Evolutionary conservation across 108 stramenopile species (phyloP), one percentile per base, ranked within the genome.

Genomic region (Bacterosira constricta): DNA sequence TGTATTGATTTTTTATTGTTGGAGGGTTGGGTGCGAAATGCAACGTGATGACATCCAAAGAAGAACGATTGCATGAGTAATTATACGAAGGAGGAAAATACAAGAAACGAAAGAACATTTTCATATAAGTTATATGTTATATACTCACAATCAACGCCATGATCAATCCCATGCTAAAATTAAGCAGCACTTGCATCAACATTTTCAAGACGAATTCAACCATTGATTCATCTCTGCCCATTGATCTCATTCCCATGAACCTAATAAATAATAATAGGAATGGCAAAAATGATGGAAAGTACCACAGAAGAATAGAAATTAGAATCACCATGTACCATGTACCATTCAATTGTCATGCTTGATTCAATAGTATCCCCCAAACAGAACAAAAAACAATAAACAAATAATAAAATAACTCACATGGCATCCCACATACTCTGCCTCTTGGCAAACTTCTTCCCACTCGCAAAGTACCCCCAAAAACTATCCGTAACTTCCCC

Each of bases 401-500:
- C n/a, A n/a, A n/a, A n/a, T n/a, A n/a, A n/a, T n/a, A 1, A n/a
- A 6, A 46, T 61, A 7, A 57, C 31, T 45, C 38, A 88, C 85
- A 96, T 79, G 53, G 87, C 87, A 78, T 96, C 95, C 90, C 91
- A 96, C 92, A 91, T 92, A 18, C 62, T 79, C 72, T 93, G 95
- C 36, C 95, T 79, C 65, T 91, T 93, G 34, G 94, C 94, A 80
- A 96, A 93, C 68, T 83, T 78, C 63, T 92, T 93, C 29, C 91
- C 94, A 3, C 55, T n/a, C 11, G 67, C n/a, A 58, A 93, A 92
- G 62, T 93, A 93, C 5, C 77, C 69, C 94, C 94, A 96, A 72
- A 96, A 96, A 25, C 73, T 74, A 75, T 96, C 94, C 66, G 85
- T 84, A 9, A 88, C 90, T 75, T 96, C 94, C 9, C 77, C 82